phyloP scores from a whole-genome alignment of 2,329 filamentous ascomycete genomes.

The Fusarium duplospermum region DNA sequence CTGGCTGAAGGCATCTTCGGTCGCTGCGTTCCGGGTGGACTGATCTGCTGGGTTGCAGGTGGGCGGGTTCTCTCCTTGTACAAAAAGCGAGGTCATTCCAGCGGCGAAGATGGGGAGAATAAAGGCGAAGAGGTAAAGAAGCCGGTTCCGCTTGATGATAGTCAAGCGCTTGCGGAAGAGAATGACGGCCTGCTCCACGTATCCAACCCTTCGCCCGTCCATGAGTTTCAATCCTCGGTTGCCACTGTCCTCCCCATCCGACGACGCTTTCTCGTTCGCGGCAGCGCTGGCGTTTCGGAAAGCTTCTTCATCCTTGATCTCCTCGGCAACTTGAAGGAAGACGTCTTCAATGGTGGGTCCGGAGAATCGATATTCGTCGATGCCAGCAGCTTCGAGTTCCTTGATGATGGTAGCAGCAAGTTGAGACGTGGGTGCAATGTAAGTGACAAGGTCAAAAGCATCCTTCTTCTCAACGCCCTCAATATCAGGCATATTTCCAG shows the following conservation, averaged over 20 bases:
- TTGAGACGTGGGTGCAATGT: slow-evolving; percentile 75
- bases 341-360: slow-evolving; percentile 94
- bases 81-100: slow-evolving; percentile 81
- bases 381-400: slow-evolving; percentile 72
- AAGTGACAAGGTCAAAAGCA: slow-evolving; percentile 78
- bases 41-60: slow-evolving; percentile 65
- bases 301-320: slow-evolving; percentile 69
- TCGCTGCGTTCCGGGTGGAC: slow-evolving; percentile 53
- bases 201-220: slow-evolving; percentile 76
- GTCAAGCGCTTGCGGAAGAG: slow-evolving; percentile 82
- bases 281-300: slow-evolving; percentile 38
- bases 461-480: slow-evolving; percentile 67
- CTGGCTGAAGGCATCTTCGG: slow-evolving; percentile 54
- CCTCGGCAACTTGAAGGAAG: slow-evolving; percentile 86
- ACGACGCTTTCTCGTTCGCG: slow-evolving; percentile 38
- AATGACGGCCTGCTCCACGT: slow-evolving; percentile 76
- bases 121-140: slow-evolving; percentile 80
- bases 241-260: slow-evolving; percentile 42
- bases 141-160: slow-evolving; percentile 81
- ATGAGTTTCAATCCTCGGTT: slow-evolving; percentile 65
- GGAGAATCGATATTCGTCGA: slow-evolving; percentile 85
- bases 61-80: slow-evolving; percentile 65
- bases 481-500: slow-evolving; percentile 62
- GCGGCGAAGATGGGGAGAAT: slow-evolving; percentile 83
- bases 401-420: slow-evolving; percentile 79